Evolutionary conservation across 2,329 filamentous ascomycete genomes (phyloP).

Genomic region (Aspergillus piperis): DNA sequence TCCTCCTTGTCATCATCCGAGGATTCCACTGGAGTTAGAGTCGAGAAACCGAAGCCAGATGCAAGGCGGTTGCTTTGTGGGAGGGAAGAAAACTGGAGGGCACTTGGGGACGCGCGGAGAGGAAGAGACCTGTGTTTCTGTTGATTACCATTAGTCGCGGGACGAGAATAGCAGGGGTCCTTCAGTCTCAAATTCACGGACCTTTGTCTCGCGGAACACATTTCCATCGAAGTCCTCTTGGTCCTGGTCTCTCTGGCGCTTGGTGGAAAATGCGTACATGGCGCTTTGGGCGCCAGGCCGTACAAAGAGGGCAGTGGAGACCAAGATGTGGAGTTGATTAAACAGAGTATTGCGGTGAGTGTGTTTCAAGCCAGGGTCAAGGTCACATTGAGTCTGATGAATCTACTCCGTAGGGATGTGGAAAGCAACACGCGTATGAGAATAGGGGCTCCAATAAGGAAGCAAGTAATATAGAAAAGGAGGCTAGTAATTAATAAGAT

Average conservation of each 20-base stretch:
- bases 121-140: slow-evolving; percentile 38
- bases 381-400: not conserved
- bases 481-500: not conserved
- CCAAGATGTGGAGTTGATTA: not conserved
- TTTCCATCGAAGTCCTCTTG: slow-evolving; percentile 64
- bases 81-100: slow-evolving; percentile 21
- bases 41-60: slow-evolving; percentile 24
- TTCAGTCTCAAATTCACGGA: slow-evolving; percentile 14
- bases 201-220: slow-evolving; percentile 28
- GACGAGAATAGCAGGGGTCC: not conserved
- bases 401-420: not conserved
- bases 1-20: slow-evolving; percentile 40
- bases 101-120: slow-evolving; percentile 30
- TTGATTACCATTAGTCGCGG: slow-evolving; percentile 12
- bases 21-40: slow-evolving; percentile 40
- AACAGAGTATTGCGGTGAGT: not conserved
- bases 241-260: slow-evolving; percentile 46
- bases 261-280: slow-evolving; percentile 28
- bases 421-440: not conserved
- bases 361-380: not conserved
- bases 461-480: not conserved
- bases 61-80: slow-evolving; percentile 20
- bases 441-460: not conserved
- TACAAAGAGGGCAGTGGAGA: not conserved
- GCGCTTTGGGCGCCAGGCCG: not conserved